Percentiles rank a stretch among this genome's conserved stretches.
Evolutionary conservation across 1,139 yeast species (phyloP).

Genomic region (Suhomyces bolitotheri): DNA sequence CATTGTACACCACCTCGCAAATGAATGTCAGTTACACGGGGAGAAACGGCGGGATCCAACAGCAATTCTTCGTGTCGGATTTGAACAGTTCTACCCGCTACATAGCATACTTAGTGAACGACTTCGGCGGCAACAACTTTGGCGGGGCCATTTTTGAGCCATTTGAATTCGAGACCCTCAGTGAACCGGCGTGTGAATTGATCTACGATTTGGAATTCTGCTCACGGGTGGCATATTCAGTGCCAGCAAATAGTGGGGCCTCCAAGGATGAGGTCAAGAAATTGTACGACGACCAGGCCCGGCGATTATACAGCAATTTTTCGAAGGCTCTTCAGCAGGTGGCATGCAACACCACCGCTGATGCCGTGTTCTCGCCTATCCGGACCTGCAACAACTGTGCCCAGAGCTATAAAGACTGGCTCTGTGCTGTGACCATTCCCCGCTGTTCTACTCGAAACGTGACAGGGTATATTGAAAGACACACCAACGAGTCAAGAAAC

Average conservation of each 20-base stretch:
- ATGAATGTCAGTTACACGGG: conserved; percentile 44
- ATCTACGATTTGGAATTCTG: conserved; percentile 79
- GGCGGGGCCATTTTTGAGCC: conserved; percentile 71
- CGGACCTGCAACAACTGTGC: conserved; percentile 73
- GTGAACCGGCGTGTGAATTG: conserved; percentile 62
- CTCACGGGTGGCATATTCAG: conserved; percentile 79
- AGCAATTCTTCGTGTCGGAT: conserved; percentile 63
- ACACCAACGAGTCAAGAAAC: conserved; percentile 59
- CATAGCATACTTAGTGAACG: conserved; percentile 63
- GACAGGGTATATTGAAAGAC: conserved; percentile 40
- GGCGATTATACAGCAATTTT: conserved; percentile 59
- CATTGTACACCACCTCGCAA: conserved; percentile 26
- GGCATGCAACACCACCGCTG: conserved; percentile 73
- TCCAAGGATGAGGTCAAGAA: conserved; percentile 24
- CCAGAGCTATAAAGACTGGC: conserved; percentile 76
- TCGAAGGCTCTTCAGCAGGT: conserved; percentile 73
- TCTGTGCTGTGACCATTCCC: conserved; percentile 89
- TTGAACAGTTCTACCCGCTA: conserved; percentile 65
- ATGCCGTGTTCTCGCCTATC: conserved; percentile 71
- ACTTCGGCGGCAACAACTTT: conserved; percentile 38
- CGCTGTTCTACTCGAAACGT: conserved; percentile 59
- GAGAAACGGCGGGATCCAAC: conserved; percentile 51
- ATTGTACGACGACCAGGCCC: conserved; percentile 67
- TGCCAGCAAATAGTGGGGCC: conserved; percentile 57
- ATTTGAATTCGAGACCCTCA: conserved; percentile 62